These are phyloP conservation scores for Phaeosphaeriaceae sp. DNA, from an alignment of 2,329 filamentous ascomycete genomes.

Conservation along the genomic window DNA sequence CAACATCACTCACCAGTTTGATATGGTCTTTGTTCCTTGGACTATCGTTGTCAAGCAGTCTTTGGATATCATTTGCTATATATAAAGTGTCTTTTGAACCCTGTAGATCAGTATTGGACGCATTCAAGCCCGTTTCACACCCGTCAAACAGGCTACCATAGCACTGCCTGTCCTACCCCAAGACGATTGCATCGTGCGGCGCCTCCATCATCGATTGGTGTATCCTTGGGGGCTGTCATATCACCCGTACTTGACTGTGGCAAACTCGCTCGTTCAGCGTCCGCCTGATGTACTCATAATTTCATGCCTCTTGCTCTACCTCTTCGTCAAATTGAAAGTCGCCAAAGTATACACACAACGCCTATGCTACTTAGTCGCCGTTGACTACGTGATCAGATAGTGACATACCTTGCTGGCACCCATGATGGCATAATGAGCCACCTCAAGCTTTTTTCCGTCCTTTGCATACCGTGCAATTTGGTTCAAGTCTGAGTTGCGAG, in stretches of 20 bases:
- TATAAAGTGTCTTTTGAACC: no score
- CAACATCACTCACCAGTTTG: not conserved
- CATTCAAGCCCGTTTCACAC: not conserved
- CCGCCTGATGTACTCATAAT: no score
- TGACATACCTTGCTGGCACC: constrained; percentile 79
- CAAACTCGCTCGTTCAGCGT: no score
- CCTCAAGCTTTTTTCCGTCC: constrained; percentile 43
- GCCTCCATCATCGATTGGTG: no score
- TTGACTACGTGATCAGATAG: not conserved
- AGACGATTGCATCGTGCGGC: no score
- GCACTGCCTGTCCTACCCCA: no score
- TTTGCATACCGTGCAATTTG: constrained; percentile 45
- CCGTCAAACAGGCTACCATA: not conserved
- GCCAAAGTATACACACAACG: constrained; percentile 66
- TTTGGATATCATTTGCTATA: not conserved
- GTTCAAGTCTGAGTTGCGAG: constrained; percentile 61
- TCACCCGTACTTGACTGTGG: no score
- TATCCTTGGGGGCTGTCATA: no score
- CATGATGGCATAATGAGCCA: constrained; percentile 83
- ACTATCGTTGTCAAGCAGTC: not conserved
- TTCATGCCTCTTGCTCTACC: constrained; percentile 19
- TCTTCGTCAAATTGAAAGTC: constrained; percentile 52
- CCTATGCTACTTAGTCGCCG: constrained; percentile 41
- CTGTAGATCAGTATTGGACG: not conserved
- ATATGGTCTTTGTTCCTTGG: not conserved